Base-by-base conservation (phyloP, 2,329 filamentous ascomycete species). In the Dactylellina drechsleri region DNA sequence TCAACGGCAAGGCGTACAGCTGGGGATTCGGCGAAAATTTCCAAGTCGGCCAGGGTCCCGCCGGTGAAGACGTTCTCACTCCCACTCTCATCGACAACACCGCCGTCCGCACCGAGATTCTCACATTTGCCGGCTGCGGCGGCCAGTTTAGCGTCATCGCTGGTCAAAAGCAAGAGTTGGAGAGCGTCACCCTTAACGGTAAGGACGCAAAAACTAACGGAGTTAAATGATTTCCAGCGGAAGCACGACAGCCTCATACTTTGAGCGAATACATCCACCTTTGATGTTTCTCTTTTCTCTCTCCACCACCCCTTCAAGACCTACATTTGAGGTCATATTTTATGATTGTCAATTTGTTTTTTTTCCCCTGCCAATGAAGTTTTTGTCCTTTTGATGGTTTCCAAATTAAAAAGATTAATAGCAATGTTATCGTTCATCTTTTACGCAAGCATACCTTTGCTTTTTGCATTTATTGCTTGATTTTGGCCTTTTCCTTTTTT, bases 81-180 rank as follows among this genome's bases (percentile, higher is more conserved):
- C 92, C 93, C 0, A 95, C 91, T 0, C 80, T 90, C 57, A 91
- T 97, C 66, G 91, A 96, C 80, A 97, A 97, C 83, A 91, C 89
- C 12, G 93, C 92, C 49, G 87, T 95, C 28, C 86, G 89, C 31
- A 91, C 88, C 49, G 89, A 90, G 83, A 88, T 89, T 81, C 85
- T 97, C 50, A 85, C 89, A 40, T 92, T 86, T 82, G 91, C 91
- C n/a, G 92, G 91, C 50, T 90, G 90, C n/a, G 93, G 94, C 77
- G 93, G 93, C 4, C 93, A 97, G 80, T 97, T 88, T 81, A 90
- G 89, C 0, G 83, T 92, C 23, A 79, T 92, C n/a, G 84, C 85
- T 8, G 85, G 86, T 62, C 80, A 76, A 13, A 68, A 73, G 43
- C 49, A 43, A 47, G 26, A 57, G 16, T 7, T 40, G 10, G 68